Evolutionary conservation across 352 stramenopile genomes (phyloP), one percentile per base, ranked within the genome.

Genomic region (Elongisporangium prolatum): DNA sequence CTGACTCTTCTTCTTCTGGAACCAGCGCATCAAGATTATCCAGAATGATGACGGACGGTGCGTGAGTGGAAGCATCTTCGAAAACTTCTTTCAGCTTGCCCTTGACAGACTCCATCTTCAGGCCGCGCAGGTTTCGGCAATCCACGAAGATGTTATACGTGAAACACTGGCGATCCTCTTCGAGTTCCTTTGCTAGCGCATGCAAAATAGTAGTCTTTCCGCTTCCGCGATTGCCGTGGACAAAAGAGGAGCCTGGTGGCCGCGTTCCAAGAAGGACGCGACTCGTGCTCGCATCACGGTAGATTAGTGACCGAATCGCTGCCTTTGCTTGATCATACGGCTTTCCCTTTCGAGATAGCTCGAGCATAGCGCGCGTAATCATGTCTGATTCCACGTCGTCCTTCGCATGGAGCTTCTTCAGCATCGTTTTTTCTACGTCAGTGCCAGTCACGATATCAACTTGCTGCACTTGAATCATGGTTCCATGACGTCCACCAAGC

Each of bases 71-170:
- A 2, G 80, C 84, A 11, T 75, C 67, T 16, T 88, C 74, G 49
- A 92, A 91, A 8, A 77, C 56, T 21, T 81, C 75, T 8, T 56
- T 77, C 7, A 96, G 40, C 17, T 74, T 74, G n/a, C 63, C 56
- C 62, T 94, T 91, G 9, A 95, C 85, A 14, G 70, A 74, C 21
- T 93, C 77, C 88, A 95, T 96, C 65, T 94, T 95, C n/a, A 89
- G 62, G 10, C 88, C 88, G 24, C 84, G 77, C 52, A 96, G 68
- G 47, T 80, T 78, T 8, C 85, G 72, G 54, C 88, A 95, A 2
- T 90, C 72, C 1, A 93, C 64, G 16, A 69, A 67, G 24, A 84
- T 64, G 22, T 72, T 80, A 17, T 72, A 68, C 17, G 70, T 77
- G 49, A 80, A 65, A 47, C 71, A 75, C 16, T 68, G 63, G 8